Evolutionary conservation across 2,329 filamentous ascomycete genomes (phyloP).

Genomic region (Cladobotryum mycophilum): DNA sequence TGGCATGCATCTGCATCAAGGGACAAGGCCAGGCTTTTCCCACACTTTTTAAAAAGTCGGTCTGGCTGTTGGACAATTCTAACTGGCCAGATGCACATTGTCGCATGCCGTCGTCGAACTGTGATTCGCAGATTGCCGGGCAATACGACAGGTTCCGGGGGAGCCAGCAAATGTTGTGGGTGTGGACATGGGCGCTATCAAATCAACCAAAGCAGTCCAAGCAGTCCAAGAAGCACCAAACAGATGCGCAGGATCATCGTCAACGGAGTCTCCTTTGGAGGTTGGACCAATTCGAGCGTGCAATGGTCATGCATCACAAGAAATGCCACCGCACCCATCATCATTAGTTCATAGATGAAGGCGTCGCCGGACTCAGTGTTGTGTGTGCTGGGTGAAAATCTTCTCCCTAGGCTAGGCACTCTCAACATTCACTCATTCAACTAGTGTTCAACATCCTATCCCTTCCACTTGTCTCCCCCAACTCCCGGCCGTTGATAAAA

Average conservation of each 20-base stretch:
- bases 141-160: not conserved
- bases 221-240: not conserved
- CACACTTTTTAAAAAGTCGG: not conserved
- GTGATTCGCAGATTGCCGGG: slow-evolving; percentile 2
- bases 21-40: no score
- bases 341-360: no score
- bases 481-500: no score
- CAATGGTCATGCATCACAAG: not conserved
- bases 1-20: no score
- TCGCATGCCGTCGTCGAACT: not conserved
- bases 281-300: slow-evolving; percentile 1
- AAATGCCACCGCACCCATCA: not conserved
- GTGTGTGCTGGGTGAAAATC: no score
- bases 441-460: no score
- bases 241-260: not conserved
- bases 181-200: not conserved
- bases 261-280: not conserved
- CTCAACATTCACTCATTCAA: no score
- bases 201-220: not conserved
- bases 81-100: not conserved
- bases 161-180: not conserved
- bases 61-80: not conserved
- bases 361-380: no score
- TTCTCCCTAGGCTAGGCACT: no score
- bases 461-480: no score